phyloP scores from a whole-genome alignment of 2,329 filamentous ascomycete species.

The Hypoxylon sp. region DNA sequence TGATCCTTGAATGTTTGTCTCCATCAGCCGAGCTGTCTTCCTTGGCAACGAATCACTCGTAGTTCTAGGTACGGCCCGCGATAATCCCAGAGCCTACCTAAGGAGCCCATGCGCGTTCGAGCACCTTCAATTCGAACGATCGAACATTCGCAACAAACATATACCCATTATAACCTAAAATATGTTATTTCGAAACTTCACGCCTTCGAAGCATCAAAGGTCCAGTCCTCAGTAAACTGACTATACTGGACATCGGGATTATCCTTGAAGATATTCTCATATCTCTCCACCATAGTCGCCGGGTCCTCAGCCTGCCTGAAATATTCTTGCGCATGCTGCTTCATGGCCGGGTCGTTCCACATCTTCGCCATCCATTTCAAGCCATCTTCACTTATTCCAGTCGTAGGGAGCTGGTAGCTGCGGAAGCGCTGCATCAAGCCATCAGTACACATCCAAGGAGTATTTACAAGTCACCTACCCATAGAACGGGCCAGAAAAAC shows the following conservation, averaged over 20 bases:
- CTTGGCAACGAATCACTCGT: too few relatives aligned
- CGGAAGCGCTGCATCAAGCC: constrained; percentile 47
- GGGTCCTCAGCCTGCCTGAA: constrained; percentile 49
- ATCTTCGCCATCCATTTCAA: constrained; percentile 52
- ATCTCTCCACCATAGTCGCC: constrained; percentile 42
- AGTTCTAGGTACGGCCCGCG: not conserved
- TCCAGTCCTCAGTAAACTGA: constrained; percentile 49
- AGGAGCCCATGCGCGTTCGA: too few relatives aligned
- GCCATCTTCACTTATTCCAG: constrained; percentile 46
- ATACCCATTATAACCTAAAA: not conserved
- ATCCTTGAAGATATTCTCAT: constrained; percentile 49
- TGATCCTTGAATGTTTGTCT: too few relatives aligned
- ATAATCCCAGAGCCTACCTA: too few relatives aligned
- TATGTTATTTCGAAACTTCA: not conserved
- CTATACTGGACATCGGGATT: constrained; percentile 43
- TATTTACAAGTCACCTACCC: constrained; percentile 45
- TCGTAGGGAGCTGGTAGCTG: constrained; percentile 51
- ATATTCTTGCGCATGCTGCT: constrained; percentile 46
- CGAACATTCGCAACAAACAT: not conserved
- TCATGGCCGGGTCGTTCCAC: constrained; percentile 51
- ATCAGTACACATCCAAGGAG: constrained; percentile 1
- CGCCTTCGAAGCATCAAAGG: constrained; percentile 23
- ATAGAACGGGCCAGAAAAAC: constrained; percentile 54
- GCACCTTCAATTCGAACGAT: not conserved
- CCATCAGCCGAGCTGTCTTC: not conserved